phyloP scores from a whole-genome alignment of 2,329 filamentous ascomycete species.

The Beauveria rudraprayagi region DNA sequence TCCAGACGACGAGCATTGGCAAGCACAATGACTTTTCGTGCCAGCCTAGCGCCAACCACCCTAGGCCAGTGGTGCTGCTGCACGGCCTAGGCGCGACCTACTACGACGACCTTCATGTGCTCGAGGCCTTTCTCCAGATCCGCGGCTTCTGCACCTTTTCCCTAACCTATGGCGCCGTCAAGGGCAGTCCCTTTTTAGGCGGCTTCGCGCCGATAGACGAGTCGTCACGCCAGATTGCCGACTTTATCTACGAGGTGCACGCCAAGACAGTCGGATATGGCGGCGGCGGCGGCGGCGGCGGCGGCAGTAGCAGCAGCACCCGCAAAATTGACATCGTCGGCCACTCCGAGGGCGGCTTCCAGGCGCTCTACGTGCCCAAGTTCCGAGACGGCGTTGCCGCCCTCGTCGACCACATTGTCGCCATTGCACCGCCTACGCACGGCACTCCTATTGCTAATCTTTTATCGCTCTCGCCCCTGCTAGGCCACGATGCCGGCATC shows the following conservation, averaged over 20 bases:
- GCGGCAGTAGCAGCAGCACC: background rate
- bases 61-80: conserved; percentile 17
- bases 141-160: conserved; percentile 17
- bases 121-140: conserved; percentile 14
- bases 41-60: conserved; percentile 10
- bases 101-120: conserved; percentile 15
- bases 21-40: conserved; percentile 16
- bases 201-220: conserved; percentile 15
- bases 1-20: too few relatives aligned
- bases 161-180: conserved; percentile 16
- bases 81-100: conserved; percentile 16
- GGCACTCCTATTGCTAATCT: conserved; percentile 16
- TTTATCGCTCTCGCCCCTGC: conserved; percentile 8
- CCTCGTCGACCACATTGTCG: conserved; percentile 15
- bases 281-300: too few relatives aligned
- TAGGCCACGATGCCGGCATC: background rate
- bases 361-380: conserved; percentile 17
- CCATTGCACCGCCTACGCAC: conserved; percentile 16
- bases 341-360: conserved; percentile 18
- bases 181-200: conserved; percentile 14
- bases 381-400: conserved; percentile 12
- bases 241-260: conserved; percentile 14
- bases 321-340: conserved; percentile 17
- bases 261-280: conserved; percentile 1
- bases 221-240: conserved; percentile 15